These are phyloP conservation scores for Solanum stenotomum DNA, from an alignment of 257 asterid genomes.

Conservation along the genomic window DNA sequence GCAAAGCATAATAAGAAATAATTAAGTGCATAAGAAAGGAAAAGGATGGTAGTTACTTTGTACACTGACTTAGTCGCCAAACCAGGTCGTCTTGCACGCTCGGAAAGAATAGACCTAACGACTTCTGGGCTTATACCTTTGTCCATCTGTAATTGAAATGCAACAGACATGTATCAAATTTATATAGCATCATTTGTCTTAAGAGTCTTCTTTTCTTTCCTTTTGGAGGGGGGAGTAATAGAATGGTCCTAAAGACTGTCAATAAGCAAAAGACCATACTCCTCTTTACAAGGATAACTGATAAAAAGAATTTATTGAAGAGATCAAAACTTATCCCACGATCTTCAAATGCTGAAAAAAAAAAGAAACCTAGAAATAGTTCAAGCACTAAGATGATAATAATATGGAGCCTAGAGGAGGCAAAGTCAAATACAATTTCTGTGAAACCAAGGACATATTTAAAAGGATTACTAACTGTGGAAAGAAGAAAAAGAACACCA, in stretches of 20 bases:
- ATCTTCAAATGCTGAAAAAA: not conserved
- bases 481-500: not conserved
- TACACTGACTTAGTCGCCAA: slow-evolving; percentile 70
- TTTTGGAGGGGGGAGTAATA: not conserved
- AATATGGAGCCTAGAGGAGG: not conserved
- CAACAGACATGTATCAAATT: slow-evolving; percentile 8
- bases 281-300: not conserved
- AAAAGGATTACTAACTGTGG: not conserved
- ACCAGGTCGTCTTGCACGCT: slow-evolving; percentile 72
- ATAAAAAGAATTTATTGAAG: not conserved
- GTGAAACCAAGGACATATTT: not conserved
- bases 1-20: not conserved
- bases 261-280: not conserved
- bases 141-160: slow-evolving; percentile 57
- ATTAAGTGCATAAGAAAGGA: not conserved
- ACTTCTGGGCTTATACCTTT: slow-evolving; percentile 75
- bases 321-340: not conserved
- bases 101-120: slow-evolving; percentile 83
- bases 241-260: not conserved
- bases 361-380: not conserved
- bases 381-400: not conserved
- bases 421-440: not conserved
- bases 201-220: not conserved
- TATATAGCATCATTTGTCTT: not conserved
- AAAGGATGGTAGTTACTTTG: slow-evolving; percentile 34